phyloP scores from a whole-genome alignment of 2,329 filamentous ascomycete species.

The Colletotrichum endophyticum region DNA sequence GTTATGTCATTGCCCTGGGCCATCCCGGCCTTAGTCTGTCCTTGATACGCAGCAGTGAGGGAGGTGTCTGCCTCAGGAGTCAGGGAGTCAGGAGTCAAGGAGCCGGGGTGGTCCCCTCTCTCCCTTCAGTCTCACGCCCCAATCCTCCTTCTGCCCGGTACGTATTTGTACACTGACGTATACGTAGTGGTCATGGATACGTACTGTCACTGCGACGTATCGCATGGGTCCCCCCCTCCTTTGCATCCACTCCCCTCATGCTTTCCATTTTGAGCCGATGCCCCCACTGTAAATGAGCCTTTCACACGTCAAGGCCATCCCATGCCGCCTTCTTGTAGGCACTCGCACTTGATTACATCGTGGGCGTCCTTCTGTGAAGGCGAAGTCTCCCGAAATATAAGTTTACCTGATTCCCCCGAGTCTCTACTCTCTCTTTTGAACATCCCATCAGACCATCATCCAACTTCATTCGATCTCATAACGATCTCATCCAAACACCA shows the following conservation, averaged over 20 bases:
- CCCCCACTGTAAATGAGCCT: slow-evolving; percentile 16
- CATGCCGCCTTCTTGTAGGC: background rate
- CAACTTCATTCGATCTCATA: background rate
- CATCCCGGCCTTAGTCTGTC: background rate
- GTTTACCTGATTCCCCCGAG: background rate
- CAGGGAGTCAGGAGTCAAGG: background rate
- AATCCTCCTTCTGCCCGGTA: background rate
- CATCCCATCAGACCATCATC: background rate
- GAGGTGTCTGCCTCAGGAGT: background rate
- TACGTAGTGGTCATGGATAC: background rate
- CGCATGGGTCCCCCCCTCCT: slow-evolving; percentile 11
- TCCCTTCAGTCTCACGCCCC: background rate
- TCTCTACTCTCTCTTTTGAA: accelerated
- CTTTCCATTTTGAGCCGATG: slow-evolving; percentile 13
- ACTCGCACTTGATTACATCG: slow-evolving; percentile 13
- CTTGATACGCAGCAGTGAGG: background rate
- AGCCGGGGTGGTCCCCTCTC: background rate
- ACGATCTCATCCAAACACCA: background rate
- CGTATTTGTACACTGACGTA: background rate
- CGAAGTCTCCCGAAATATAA: slow-evolving; percentile 12
- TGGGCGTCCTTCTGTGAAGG: slow-evolving; percentile 14
- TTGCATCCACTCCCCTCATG: slow-evolving; percentile 5
- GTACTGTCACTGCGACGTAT: background rate
- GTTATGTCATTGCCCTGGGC: slow-evolving; percentile 19
- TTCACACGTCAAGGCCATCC: slow-evolving; percentile 20